These are phyloP conservation scores for Xylaria sp. DNA, from an alignment of 495 filamentous ascomycete species.

Conservation along the genomic window DNA sequence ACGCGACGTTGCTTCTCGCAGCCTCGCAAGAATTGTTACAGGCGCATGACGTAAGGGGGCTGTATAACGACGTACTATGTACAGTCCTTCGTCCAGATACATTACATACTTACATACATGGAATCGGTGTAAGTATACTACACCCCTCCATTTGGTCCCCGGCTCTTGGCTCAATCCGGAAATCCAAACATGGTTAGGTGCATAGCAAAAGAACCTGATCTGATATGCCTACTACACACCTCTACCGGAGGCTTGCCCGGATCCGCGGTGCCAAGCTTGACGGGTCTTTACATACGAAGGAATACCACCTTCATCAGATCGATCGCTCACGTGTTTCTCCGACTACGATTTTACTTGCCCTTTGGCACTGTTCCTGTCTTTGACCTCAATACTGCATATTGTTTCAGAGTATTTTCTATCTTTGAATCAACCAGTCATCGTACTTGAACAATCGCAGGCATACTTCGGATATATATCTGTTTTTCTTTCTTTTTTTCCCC, in stretches of 20 bases:
- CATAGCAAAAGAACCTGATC: constrained; percentile 1
- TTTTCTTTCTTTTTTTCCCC: neutral
- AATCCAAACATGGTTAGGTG: neutral
- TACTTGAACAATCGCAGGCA: neutral
- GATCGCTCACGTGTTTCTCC: constrained; percentile 27
- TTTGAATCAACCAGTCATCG: neutral
- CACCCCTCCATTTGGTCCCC: neutral
- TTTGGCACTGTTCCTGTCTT: neutral
- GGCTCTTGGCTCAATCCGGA: neutral
- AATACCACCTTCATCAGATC: constrained; percentile 14
- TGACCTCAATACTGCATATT: neutral
- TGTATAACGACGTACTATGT: neutral
- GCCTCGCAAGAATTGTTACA: constrained; percentile 14
- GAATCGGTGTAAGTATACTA: neutral
- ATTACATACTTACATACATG: no score
- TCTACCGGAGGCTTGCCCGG: constrained; percentile 18
- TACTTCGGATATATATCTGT: neutral
- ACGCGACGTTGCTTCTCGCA: neutral
- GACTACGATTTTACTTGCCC: constrained; percentile 9
- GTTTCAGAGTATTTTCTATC: neutral
- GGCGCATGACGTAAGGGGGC: constrained; percentile 15
- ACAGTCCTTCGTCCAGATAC: neutral
- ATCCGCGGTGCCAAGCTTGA: constrained; percentile 25
- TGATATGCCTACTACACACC: neutral
- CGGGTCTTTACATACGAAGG: constrained; percentile 17